Evolutionary conservation across 805 yeast species (phyloP).

Genomic region (Saccharomycopsis fodiens): DNA sequence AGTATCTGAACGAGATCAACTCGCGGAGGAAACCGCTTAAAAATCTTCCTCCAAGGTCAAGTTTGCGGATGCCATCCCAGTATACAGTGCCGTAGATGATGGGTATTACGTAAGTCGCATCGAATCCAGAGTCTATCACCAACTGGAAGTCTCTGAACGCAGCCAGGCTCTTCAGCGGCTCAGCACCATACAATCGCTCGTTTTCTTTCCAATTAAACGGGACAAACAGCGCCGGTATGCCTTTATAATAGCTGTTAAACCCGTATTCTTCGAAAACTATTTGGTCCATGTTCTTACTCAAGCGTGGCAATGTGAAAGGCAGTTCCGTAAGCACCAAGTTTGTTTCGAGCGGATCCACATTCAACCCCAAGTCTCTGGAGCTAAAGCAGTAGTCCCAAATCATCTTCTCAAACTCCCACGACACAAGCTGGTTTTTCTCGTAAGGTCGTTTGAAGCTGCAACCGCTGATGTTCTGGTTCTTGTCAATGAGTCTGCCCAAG

Average conservation of each 20-base stretch:
- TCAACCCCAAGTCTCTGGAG: slow-evolving; percentile 31
- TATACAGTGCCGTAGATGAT: slow-evolving; percentile 69
- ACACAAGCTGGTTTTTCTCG: slow-evolving; percentile 80
- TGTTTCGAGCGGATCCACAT: slow-evolving; percentile 38
- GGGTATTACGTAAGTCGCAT: slow-evolving; percentile 82
- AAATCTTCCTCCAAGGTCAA: slow-evolving; percentile 83
- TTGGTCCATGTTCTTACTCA: slow-evolving; percentile 82
- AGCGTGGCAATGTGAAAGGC: slow-evolving; percentile 72
- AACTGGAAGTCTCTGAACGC: slow-evolving; percentile 52
- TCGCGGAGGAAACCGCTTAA: slow-evolving; percentile 80
- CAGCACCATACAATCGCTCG: slow-evolving; percentile 26
- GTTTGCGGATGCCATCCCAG: slow-evolving; percentile 67
- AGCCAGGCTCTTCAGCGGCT: slow-evolving; percentile 7
- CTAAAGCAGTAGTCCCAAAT: slow-evolving; percentile 82
- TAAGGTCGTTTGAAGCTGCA: slow-evolving; percentile 71
- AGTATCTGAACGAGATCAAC: slow-evolving; percentile 80
- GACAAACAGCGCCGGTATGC: slow-evolving; percentile 50
- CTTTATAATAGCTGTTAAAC: slow-evolving; percentile 60
- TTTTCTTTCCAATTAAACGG: slow-evolving; percentile 46
- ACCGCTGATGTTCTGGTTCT: slow-evolving; percentile 67
- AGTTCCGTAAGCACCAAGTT: slow-evolving; percentile 71
- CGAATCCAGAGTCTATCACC: slow-evolving; percentile 84
- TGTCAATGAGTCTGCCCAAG: slow-evolving; percentile 61
- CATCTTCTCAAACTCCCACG: slow-evolving; percentile 86
- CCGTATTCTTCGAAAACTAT: slow-evolving; percentile 92